Evolutionary conservation across 208 protist species (phyloP), one percentile per base, ranked within the genome.

Genomic region (Crithidia expoeki): DNA sequence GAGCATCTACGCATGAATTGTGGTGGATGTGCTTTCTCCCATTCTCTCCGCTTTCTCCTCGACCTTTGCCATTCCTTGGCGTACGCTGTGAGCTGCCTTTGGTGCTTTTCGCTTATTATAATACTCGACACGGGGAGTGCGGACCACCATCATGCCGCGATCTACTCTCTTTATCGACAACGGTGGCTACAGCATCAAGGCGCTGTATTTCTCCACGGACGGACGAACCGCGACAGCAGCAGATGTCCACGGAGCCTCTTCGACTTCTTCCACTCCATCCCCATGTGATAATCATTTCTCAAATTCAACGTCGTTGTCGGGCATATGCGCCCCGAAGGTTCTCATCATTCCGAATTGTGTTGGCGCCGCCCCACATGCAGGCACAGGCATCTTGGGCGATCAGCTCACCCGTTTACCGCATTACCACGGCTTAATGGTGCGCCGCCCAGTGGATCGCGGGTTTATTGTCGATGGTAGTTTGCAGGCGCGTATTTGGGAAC

Each of bases 391-490:
- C 68, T 65, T 93, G 12, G 90, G 90, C 19, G 80, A 82, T 27
- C 81, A 88, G 68, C 66, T 95, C 12, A 63, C 72, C 30, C 69
- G 65, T 40, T 72, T 95, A 28, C 85, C 86, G 19, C 90, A 95
- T 63, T 95, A 88, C 57, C 85, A 95, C 68, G 79, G 85, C 0
- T 76, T 95, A 52, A 77, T 95, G 81, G 71, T 93, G 57, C 83
- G 90, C 19, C 90, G 90, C 9, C 90, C 90, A n/a, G 79, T 90
- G 11, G 85, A 89, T 47, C 76, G 81, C 42, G 90, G 90, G 23
- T 93, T 88, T 67, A 52, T 93, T 36, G 84, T 92, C n/a, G 90
- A 95, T 62, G 84, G 73, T 19, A 52, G 71, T 4, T 74, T 93
- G 25, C 85, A 95, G 67, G 77, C 84, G 16, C 74, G 81, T 28